phyloP scores from a whole-genome alignment of 1,284 basidiomycete species.

The Boletellus deceptivus region DNA sequence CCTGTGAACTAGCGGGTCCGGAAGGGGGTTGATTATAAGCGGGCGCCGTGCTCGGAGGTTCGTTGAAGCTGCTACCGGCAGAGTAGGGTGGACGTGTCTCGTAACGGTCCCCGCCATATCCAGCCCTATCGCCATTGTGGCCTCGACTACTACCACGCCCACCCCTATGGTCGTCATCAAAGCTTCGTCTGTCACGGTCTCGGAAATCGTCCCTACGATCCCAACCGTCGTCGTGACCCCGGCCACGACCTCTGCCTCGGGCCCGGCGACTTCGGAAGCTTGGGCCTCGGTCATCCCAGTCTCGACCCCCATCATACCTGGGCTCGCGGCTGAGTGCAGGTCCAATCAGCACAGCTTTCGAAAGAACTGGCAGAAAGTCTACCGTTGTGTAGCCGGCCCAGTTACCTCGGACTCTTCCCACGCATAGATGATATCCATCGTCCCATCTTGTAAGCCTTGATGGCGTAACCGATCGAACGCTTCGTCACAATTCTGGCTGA shows the following conservation, averaged over 20 bases:
- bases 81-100: conserved; percentile 34
- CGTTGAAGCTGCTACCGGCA: conserved; percentile 31
- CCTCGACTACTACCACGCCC: conserved; percentile 39
- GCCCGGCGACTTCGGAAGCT: conserved; percentile 41
- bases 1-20: conserved; percentile 13
- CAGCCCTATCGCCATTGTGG: conserved; percentile 34
- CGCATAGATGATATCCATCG: conserved; percentile 85
- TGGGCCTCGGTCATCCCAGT: conserved; percentile 48
- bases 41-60: conserved; percentile 26
- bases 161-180: conserved; percentile 44
- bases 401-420: conserved; percentile 65
- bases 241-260: conserved; percentile 39
- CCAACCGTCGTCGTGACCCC: conserved; percentile 41
- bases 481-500: conserved; percentile 63
- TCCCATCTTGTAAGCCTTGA: conserved; percentile 78
- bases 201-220: conserved; percentile 45
- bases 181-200: conserved; percentile 47
- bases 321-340: conserved; percentile 24
- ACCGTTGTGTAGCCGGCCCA: conserved; percentile 40
- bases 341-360: conserved; percentile 7
- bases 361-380: neutral
- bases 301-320: conserved; percentile 38
- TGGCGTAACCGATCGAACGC: conserved; percentile 81
- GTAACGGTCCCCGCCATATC: conserved; percentile 37
- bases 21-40: conserved; percentile 24